Base-by-base conservation (phyloP, 305 asterid species). In the Andrographis paniculata region DNA sequence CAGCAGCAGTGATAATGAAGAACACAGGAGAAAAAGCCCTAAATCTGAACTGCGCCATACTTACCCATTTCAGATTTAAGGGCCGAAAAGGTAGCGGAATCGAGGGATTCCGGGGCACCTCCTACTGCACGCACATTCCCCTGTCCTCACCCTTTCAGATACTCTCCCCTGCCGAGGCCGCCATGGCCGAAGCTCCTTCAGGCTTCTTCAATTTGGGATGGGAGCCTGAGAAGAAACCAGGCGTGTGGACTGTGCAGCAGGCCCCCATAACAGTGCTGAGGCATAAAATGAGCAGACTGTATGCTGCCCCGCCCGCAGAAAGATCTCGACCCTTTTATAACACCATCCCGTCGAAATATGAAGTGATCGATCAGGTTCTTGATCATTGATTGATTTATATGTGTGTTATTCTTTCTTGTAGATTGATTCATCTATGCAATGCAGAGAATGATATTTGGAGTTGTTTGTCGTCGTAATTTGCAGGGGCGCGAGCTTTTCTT, bases 401-500 rank as follows among this genome's bases (percentile, higher is more conserved):
- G n/a, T n/a, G n/a, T n/a, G n/a, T n/a, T n/a, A n/a, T n/a, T n/a
- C n/a, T n/a, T n/a, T n/a, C n/a, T n/a, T n/a, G n/a, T n/a, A n/a
- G n/a, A n/a, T n/a, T n/a, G n/a, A n/a, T n/a, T n/a, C n/a, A n/a
- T n/a, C n/a, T n/a, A n/a, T n/a, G n/a, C n/a, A n/a, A n/a, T n/a
- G n/a, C n/a, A n/a, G n/a, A n/a, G n/a, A n/a, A n/a, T n/a, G n/a
- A n/a, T n/a, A n/a, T n/a, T n/a, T n/a, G n/a, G n/a, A n/a, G n/a
- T n/a, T n/a, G n/a, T n/a, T n/a, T n/a, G n/a, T n/a, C n/a, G n/a
- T 0, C 13, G 12, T 7, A 7, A 2, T 4, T 11, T 13, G 2
- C 86, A 84, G 94, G 95, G 94, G 38, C 78, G 83, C 3, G 88
- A 61, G 31, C 85, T 86, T 44, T 82, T 80, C 67, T 82, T 65